phyloP scores from a whole-genome alignment of 2,329 filamentous ascomycete genomes.

The Pseudogymnoascus sp. region DNA sequence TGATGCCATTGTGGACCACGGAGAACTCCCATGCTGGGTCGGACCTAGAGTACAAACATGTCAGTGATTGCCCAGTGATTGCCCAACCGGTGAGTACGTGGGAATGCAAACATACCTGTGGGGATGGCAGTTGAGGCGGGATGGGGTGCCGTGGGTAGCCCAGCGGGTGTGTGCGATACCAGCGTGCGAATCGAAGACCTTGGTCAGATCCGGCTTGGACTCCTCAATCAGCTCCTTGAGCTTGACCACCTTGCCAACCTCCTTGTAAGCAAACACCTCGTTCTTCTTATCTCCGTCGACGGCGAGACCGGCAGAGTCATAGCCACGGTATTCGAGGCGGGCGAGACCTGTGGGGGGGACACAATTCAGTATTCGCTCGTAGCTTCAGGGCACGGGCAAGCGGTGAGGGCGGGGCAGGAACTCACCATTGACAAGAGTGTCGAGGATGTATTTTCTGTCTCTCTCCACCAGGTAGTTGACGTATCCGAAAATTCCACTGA shows the following conservation, averaged over 20 bases:
- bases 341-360: slow-evolving; percentile 60
- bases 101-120: slow-evolving; percentile 63
- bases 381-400: slow-evolving; percentile 11
- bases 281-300: slow-evolving; percentile 98
- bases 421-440: slow-evolving; percentile 92
- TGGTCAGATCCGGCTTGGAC: slow-evolving; percentile 74
- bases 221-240: slow-evolving; percentile 87
- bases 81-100: not conserved
- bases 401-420: slow-evolving; percentile 20
- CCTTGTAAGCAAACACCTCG: slow-evolving; percentile 94
- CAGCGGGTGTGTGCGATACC: slow-evolving; percentile 98
- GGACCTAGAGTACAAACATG: slow-evolving; percentile 51
- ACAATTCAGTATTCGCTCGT: not conserved
- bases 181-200: slow-evolving; percentile 95
- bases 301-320: slow-evolving; percentile 94
- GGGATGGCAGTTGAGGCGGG: slow-evolving; percentile 93
- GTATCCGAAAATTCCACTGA: slow-evolving; percentile 92
- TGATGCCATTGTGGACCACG: slow-evolving; percentile 99
- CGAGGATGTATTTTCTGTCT: slow-evolving; percentile 91
- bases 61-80: not conserved
- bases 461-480: slow-evolving; percentile 99
- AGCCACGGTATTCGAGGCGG: slow-evolving; percentile 95
- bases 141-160: slow-evolving; percentile 95
- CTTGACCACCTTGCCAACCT: slow-evolving; percentile 98
- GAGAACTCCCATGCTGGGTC: slow-evolving; percentile 94